Conservation (phyloP, 2,329 filamentous ascomycete genomes). For the Dactylellina cionopaga region DNA sequence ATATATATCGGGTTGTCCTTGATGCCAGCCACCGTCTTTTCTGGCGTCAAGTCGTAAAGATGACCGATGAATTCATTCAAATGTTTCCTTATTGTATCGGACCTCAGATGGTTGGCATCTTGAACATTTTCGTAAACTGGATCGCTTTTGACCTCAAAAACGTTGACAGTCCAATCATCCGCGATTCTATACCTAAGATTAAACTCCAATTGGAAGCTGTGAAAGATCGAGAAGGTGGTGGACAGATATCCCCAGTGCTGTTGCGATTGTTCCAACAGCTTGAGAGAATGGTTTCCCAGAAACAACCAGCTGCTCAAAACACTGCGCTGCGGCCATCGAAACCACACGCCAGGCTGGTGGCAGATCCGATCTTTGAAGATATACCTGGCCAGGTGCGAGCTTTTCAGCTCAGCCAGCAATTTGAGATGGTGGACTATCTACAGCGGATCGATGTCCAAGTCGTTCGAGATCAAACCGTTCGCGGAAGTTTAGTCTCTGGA, state of each 20-base stretch:
- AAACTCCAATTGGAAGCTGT: neutral
- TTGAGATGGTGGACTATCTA: constrained; percentile 4
- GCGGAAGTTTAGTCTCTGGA: constrained; percentile 5
- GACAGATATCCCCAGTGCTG: constrained; percentile 4
- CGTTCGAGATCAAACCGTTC: neutral
- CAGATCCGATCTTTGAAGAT: neutral
- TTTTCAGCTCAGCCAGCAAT: neutral
- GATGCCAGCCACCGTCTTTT: neutral
- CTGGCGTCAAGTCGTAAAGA: constrained; percentile 19
- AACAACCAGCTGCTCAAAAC: neutral
- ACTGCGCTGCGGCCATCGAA: neutral
- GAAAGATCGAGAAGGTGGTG: neutral
- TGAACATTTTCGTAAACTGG: constrained; percentile 29
- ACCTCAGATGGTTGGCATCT: constrained; percentile 9
- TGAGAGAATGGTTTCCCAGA: neutral
- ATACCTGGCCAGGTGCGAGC: neutral
- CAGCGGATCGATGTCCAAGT: neutral
- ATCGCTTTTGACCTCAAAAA: constrained; percentile 29
- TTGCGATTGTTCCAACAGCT: constrained; percentile 8
- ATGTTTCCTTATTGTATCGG: constrained; percentile 25
- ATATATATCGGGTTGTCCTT: constrained; percentile 15
- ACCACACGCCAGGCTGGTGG: neutral
- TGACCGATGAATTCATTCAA: neutral
- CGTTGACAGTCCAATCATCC: constrained; percentile 15
- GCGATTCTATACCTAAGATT: constrained; percentile 15